Evolutionary conservation across 164 flowering plant species (phyloP).

Genomic region (Brasenia schreberi): DNA sequence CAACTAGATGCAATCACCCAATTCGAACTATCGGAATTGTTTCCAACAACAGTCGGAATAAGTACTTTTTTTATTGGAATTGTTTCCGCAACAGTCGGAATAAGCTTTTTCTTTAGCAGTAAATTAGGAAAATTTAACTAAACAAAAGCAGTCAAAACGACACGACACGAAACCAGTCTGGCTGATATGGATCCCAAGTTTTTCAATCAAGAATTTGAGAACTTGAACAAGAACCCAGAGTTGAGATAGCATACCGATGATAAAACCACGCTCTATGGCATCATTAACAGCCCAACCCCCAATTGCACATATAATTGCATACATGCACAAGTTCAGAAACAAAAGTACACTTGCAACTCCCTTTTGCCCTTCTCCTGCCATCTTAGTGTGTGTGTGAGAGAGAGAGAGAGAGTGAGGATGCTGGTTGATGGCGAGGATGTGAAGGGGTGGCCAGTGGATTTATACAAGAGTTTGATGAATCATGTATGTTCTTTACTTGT

Average conservation of each 20-base stretch:
- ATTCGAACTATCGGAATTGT: too few species aligned
- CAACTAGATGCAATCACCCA: too few species aligned
- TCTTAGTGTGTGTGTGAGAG: constrained; percentile 3
- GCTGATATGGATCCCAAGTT: too few species aligned
- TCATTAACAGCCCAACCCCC: constrained; percentile 78
- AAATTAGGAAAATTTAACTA: too few species aligned
- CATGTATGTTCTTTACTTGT: constrained; percentile 17
- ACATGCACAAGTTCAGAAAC: constrained; percentile 84
- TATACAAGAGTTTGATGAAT: constrained; percentile 1
- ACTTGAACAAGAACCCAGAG: not conserved
- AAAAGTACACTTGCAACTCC: constrained; percentile 43
- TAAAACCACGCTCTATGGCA: constrained; percentile 74
- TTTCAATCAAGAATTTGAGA: not conserved
- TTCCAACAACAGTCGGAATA: too few species aligned
- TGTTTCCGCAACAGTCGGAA: too few species aligned
- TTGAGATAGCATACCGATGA: constrained; percentile 41
- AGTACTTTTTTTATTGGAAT: too few species aligned
- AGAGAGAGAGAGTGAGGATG: not conserved
- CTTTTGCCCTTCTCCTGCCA: constrained; percentile 40
- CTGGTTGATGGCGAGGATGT: not conserved
- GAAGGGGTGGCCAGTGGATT: not conserved
- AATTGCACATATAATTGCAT: constrained; percentile 48
- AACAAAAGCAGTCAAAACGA: too few species aligned
- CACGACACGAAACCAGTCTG: not conserved
- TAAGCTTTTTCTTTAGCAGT: too few species aligned